Conservation (phyloP, 495 filamentous ascomycete species). For the Immersiella caudata region DNA sequence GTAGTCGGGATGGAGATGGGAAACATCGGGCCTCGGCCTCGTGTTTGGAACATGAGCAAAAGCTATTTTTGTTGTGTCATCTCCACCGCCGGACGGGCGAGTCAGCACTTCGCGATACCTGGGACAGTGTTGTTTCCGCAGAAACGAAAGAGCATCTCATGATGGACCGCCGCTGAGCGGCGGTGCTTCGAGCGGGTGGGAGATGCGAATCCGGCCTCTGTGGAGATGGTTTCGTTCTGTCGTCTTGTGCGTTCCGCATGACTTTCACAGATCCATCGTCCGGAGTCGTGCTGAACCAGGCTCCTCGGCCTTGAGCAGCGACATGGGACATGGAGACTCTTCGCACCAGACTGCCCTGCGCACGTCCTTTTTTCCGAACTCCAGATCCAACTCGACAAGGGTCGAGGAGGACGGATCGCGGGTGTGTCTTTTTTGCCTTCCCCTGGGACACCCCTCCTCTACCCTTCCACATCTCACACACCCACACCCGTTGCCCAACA, state of each 20-base stretch:
- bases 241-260: conserved; percentile 30
- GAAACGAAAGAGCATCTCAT: conserved; percentile 23
- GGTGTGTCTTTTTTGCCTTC: conserved; percentile 7
- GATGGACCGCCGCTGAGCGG: neutral
- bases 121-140: conserved; percentile 3
- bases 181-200: conserved; percentile 3
- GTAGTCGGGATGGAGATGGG: neutral
- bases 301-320: conserved; percentile 27
- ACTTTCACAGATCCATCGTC: conserved; percentile 32
- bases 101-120: conserved; percentile 30
- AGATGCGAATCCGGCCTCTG: conserved; percentile 1
- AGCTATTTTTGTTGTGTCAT: conserved; percentile 8
- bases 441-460: neutral
- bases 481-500: neutral
- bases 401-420: conserved; percentile 25
- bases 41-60: conserved; percentile 12
- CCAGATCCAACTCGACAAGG: conserved; percentile 28
- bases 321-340: conserved; percentile 32
- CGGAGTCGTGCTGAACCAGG: conserved; percentile 34
- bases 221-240: conserved; percentile 27
- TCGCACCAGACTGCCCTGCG: conserved; percentile 66
- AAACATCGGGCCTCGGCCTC: conserved; percentile 11
- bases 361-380: conserved; percentile 39
- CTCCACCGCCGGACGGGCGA: conserved; percentile 18
- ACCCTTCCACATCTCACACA: neutral